phyloP scores from a whole-genome alignment of 495 filamentous ascomycete species.

The Lophium mytilinum region DNA sequence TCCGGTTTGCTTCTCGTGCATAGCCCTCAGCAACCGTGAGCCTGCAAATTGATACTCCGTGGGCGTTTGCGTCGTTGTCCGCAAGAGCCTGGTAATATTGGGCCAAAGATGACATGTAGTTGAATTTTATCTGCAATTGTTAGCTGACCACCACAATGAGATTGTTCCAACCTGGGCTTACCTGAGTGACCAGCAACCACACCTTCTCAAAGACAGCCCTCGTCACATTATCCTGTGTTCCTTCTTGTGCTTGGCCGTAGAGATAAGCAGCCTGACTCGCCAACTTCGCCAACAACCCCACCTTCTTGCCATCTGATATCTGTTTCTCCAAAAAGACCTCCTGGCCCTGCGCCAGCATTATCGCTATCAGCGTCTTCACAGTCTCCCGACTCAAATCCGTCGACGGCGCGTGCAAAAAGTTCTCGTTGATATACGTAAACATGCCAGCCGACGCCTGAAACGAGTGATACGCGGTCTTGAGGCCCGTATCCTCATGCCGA shows the following conservation, averaged over 20 bases:
- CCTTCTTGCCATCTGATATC: constrained; percentile 85
- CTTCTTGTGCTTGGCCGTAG: constrained; percentile 79
- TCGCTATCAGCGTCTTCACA: constrained; percentile 83
- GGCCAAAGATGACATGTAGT: constrained; percentile 74
- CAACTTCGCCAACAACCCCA: constrained; percentile 84
- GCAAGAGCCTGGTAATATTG: constrained; percentile 92
- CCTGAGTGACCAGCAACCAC: constrained; percentile 81
- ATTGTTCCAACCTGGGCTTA: constrained; percentile 24
- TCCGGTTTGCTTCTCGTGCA: constrained; percentile 63
- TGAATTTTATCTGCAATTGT: constrained; percentile 59
- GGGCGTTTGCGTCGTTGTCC: constrained; percentile 78
- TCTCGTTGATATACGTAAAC: constrained; percentile 99
- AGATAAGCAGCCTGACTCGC: constrained; percentile 83
- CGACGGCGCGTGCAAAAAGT: constrained; percentile 93
- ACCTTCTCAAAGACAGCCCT: constrained; percentile 91
- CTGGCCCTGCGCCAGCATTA: constrained; percentile 92
- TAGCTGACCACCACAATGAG: background rate
- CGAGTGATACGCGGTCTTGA: constrained; percentile 96
- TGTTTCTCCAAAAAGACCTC: constrained; percentile 98
- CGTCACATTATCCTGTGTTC: constrained; percentile 83
- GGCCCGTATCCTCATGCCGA: constrained; percentile 79
- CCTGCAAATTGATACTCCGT: constrained; percentile 79
- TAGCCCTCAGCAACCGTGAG: constrained; percentile 72
- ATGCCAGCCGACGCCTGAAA: constrained; percentile 97
- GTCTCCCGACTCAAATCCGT: constrained; percentile 91